Evolutionary conservation across 345 rosid species (phyloP).

Genomic region (Psidium friedrichsthalianum): DNA sequence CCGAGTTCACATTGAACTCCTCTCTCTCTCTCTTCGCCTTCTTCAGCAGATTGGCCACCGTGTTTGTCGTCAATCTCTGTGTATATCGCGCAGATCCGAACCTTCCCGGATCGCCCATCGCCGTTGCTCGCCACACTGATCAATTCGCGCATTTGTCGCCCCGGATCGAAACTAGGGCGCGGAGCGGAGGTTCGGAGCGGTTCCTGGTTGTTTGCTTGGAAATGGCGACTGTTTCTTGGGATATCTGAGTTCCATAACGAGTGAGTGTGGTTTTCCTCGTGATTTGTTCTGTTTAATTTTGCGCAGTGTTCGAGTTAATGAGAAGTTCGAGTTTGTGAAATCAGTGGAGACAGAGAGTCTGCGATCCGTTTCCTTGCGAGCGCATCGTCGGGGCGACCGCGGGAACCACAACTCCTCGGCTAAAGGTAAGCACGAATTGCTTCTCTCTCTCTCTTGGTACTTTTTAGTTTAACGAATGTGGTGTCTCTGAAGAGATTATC

Average conservation of each 20-base stretch:
- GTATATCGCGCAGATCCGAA: not conserved
- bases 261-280: not conserved
- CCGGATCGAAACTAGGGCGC: not conserved
- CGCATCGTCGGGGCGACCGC: conserved; percentile 55
- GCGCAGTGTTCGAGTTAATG: not conserved
- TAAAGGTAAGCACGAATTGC: conserved; percentile 24
- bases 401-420: conserved; percentile 13
- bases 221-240: not conserved
- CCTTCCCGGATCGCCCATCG: not conserved
- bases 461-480: no score
- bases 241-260: not conserved
- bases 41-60: not conserved
- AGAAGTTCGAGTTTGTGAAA: not conserved
- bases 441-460: not conserved
- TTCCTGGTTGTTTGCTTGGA: not conserved
- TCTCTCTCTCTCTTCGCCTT: not conserved
- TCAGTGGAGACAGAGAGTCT: conserved; percentile 43
- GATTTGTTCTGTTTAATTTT: not conserved
- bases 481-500: not conserved
- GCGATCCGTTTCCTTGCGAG: conserved; percentile 41
- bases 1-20: not conserved
- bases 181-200: not conserved
- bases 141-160: not conserved
- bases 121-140: not conserved
- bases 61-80: not conserved